Percentiles rank a stretch among this genome's conserved stretches.
Evolutionary conservation across 2,329 filamentous ascomycete genomes (phyloP).

Genomic region (Penicillium sp.): DNA sequence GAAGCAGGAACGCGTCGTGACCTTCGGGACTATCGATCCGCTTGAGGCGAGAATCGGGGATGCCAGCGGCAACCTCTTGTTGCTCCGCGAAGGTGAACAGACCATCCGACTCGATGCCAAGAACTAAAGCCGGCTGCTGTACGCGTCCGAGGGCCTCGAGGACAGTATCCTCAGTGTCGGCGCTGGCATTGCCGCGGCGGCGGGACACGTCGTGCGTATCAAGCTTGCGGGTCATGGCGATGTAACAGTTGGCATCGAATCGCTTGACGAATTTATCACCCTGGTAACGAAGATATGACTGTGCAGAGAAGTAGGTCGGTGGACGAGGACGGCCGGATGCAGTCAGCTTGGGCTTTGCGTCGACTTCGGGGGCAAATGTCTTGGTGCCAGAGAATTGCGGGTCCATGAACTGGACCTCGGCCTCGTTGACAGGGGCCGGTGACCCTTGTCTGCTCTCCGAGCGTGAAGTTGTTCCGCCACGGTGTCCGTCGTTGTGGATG

Average conservation of each 20-base stretch:
- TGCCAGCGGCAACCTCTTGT: conserved; percentile 80
- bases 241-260: conserved; percentile 98
- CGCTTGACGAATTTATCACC: conserved; percentile 94
- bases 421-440: conserved; percentile 19
- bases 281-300: conserved; percentile 96
- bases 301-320: conserved; percentile 93
- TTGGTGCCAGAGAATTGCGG: conserved; percentile 71
- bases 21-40: conserved; percentile 93
- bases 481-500: conserved; percentile 81
- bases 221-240: conserved; percentile 95
- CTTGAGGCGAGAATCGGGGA: conserved; percentile 73
- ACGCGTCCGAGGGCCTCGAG: conserved; percentile 76
- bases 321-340: conserved; percentile 42
- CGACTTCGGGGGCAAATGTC: conserved; percentile 46
- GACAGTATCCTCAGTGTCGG: conserved; percentile 51
- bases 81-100: conserved; percentile 98
- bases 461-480: conserved; percentile 58
- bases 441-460: conserved; percentile 39
- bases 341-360: conserved; percentile 24
- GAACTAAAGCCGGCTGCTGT: conserved; percentile 82
- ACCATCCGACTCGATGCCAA: conserved; percentile 93
- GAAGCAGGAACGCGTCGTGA: conserved; percentile 91
- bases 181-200: conserved; percentile 56
- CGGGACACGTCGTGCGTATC: conserved; percentile 95
- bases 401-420: conserved; percentile 52